phyloP scores from a whole-genome alignment of 2,329 filamentous ascomycete genomes.

The Podosphaera xanthii region DNA sequence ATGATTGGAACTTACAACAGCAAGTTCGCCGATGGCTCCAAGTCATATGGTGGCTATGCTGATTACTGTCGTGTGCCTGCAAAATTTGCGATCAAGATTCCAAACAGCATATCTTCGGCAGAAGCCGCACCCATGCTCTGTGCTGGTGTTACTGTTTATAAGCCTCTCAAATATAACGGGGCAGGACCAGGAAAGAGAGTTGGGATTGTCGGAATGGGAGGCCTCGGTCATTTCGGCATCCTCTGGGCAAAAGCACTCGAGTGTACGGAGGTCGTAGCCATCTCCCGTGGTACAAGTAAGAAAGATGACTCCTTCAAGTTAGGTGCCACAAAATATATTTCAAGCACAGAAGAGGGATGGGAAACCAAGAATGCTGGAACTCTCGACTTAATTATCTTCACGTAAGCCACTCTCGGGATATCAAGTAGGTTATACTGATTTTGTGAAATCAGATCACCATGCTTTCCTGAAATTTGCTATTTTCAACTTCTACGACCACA shows the following conservation, averaged over 20 bases:
- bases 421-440: slow-evolving; percentile 1
- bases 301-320: slow-evolving; percentile 34
- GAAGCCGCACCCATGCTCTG: slow-evolving; percentile 48
- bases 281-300: slow-evolving; percentile 37
- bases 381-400: slow-evolving; percentile 30
- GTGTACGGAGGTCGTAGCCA: slow-evolving; percentile 39
- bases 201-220: slow-evolving; percentile 49
- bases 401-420: slow-evolving; percentile 41
- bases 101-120: slow-evolving; percentile 26
- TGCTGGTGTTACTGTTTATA: slow-evolving; percentile 52
- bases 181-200: slow-evolving; percentile 49
- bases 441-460: no score
- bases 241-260: slow-evolving; percentile 49
- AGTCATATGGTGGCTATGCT: slow-evolving; percentile 27
- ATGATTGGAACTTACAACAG: slow-evolving; percentile 24
- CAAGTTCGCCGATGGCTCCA: slow-evolving; percentile 14
- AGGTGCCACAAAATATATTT: slow-evolving; percentile 32
- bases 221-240: slow-evolving; percentile 50
- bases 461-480: no score
- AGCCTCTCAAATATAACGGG: slow-evolving; percentile 41
- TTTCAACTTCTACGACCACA: no score
- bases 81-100: slow-evolving; percentile 37
- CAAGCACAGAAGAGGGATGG: slow-evolving; percentile 36
- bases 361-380: slow-evolving; percentile 26
- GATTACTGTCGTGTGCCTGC: slow-evolving; percentile 26